These are phyloP conservation scores for Leccinellum luteum DNA, from an alignment of 768 basidiomycete genomes.

Conservation along the genomic window DNA sequence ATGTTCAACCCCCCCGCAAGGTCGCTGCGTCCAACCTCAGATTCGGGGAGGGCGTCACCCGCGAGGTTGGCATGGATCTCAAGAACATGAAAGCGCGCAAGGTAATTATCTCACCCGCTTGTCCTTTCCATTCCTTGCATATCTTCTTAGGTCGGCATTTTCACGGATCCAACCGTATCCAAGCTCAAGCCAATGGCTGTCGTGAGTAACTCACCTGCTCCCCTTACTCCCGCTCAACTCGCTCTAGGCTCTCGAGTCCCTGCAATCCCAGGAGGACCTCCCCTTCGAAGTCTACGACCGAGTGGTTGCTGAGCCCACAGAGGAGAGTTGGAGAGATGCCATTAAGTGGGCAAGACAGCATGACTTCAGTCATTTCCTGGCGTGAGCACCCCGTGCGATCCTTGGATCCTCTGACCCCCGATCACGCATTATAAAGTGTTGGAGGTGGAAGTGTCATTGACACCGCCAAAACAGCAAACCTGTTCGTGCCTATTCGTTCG, in stretches of 20 bases:
- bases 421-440: slow-evolving; percentile 46
- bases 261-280: slow-evolving; percentile 75
- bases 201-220: slow-evolving; percentile 42
- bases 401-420: slow-evolving; percentile 1
- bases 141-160: slow-evolving; percentile 76
- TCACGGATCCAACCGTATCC: slow-evolving; percentile 85
- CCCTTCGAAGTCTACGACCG: slow-evolving; percentile 79
- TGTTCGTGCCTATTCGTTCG: slow-evolving; percentile 46
- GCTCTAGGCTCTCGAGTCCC: slow-evolving; percentile 65
- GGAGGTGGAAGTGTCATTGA: slow-evolving; percentile 96
- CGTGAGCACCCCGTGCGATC: slow-evolving; percentile 47
- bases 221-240: neutral
- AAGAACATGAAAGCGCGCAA: slow-evolving; percentile 91
- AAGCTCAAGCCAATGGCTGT: slow-evolving; percentile 80
- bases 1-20: slow-evolving; percentile 33
- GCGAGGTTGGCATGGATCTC: slow-evolving; percentile 90
- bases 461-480: slow-evolving; percentile 92
- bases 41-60: slow-evolving; percentile 88
- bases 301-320: slow-evolving; percentile 88
- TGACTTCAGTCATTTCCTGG: slow-evolving; percentile 91
- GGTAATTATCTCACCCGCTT: slow-evolving; percentile 37
- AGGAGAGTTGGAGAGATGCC: slow-evolving; percentile 83
- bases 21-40: slow-evolving; percentile 85
- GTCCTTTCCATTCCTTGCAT: slow-evolving; percentile 5
- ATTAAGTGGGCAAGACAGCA: slow-evolving; percentile 84